These are phyloP conservation scores for Phytopythium aichiense DNA, from an alignment of 352 stramenopile species.

Conservation along the genomic window DNA sequence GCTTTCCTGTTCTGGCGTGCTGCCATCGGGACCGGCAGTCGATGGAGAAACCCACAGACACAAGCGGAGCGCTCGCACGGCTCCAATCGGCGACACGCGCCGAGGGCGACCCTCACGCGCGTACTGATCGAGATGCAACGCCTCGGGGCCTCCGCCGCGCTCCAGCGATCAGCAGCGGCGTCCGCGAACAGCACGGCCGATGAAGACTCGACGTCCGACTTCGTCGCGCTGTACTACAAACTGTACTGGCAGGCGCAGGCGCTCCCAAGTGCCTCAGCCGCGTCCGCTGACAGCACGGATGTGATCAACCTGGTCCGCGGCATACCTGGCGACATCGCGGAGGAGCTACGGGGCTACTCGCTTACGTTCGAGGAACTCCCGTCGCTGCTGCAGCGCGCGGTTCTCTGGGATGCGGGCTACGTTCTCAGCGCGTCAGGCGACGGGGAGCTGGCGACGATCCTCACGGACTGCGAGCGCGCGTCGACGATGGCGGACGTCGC, in stretches of 20 bases:
- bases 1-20: not conserved
- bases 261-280: not conserved
- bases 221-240: slow-evolving; percentile 20
- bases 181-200: not conserved
- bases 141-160: not conserved
- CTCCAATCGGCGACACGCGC: not conserved
- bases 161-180: not conserved
- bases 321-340: not conserved
- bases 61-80: not conserved
- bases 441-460: slow-evolving; percentile 14
- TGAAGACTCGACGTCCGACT: slow-evolving; percentile 3
- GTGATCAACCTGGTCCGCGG: not conserved
- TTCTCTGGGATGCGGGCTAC: slow-evolving; percentile 35
- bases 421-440: slow-evolving; percentile 7
- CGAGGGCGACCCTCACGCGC: not conserved
- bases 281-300: not conserved
- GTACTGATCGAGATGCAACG: not conserved
- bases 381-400: slow-evolving; percentile 12
- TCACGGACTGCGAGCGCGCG: slow-evolving; percentile 16
- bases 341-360: not conserved
- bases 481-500: slow-evolving; percentile 15
- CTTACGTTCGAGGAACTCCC: slow-evolving; percentile 8
- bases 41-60: not conserved
- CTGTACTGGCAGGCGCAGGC: slow-evolving; percentile 10
- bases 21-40: not conserved